Percentiles rank a stretch among this genome's conserved stretches.
Conservation (phyloP, 129 eudicot genomes). For the Calendula officinalis region DNA sequence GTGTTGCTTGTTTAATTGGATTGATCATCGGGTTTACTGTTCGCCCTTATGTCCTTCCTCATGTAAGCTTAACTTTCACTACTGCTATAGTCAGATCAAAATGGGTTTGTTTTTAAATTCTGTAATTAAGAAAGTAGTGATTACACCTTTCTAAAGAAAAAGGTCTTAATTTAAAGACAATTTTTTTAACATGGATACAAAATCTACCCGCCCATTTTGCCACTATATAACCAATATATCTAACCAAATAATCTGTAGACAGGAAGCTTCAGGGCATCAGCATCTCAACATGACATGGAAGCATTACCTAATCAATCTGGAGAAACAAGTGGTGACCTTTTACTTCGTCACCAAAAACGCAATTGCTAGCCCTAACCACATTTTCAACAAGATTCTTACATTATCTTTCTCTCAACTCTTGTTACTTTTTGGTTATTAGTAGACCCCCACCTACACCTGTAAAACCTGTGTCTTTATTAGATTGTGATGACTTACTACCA, state of each 20-base stretch:
- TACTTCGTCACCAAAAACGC: constrained; percentile 84
- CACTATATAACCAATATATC: constrained; percentile 2
- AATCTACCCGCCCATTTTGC: too few species aligned
- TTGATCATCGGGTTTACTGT: constrained; percentile 54
- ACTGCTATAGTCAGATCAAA: neutral
- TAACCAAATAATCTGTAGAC: constrained; percentile 71
- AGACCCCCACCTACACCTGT: constrained; percentile 18
- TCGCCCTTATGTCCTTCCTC: constrained; percentile 61
- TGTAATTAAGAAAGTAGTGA: too few species aligned
- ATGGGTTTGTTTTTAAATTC: too few species aligned
- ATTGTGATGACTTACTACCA: constrained; percentile 35
- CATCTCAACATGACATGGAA: constrained; percentile 72
- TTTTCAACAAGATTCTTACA: constrained; percentile 29
- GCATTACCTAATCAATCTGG: constrained; percentile 75
- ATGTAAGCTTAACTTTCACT: constrained; percentile 48
- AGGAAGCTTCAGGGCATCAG: constrained; percentile 49
- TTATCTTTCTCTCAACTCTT: constrained; percentile 46
- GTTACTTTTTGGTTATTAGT: constrained; percentile 49
- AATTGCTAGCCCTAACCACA: constrained; percentile 53
- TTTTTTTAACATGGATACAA: too few species aligned
- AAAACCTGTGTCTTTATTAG: constrained; percentile 59
- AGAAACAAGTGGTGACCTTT: constrained; percentile 55
- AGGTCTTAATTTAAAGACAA: too few species aligned
- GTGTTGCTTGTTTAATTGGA: constrained; percentile 52
- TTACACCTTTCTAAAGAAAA: too few species aligned